Evolutionary conservation across 352 stramenopile species (phyloP).

Genomic region (Thalassiosira delicatula): DNA sequence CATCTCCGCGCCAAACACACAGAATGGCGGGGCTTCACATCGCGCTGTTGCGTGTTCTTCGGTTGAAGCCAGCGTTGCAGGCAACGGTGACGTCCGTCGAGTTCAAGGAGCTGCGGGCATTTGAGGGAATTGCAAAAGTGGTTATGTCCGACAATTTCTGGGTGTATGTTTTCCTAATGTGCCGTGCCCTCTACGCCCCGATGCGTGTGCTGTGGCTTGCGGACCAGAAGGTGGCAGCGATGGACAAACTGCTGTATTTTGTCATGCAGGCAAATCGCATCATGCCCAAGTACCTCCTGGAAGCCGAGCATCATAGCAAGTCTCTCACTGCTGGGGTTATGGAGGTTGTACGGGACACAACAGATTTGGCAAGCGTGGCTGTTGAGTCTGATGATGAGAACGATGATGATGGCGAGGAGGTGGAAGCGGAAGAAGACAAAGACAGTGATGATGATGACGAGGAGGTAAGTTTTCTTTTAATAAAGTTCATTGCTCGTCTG

Average conservation of each 20-base stretch:
- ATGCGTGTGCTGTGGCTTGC: conserved; percentile 12
- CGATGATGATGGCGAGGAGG: neutral
- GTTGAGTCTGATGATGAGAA: neutral
- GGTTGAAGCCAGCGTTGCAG: no score
- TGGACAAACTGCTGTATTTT: no score
- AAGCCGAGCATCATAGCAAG: neutral
- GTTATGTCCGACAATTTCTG: conserved; percentile 24
- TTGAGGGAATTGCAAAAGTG: neutral
- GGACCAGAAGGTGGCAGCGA: no score
- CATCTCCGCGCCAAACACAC: no score
- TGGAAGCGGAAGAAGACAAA: no score
- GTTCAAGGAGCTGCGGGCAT: neutral
- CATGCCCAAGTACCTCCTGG: neutral
- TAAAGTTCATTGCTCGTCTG: no score
- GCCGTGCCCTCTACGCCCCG: conserved; percentile 23
- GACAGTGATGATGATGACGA: conserved; percentile 15
- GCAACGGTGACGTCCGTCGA: no score
- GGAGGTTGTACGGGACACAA: neutral
- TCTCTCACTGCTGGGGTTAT: neutral
- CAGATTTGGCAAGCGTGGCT: neutral
- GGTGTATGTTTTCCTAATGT: conserved; percentile 33
- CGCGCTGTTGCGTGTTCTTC: conserved; percentile 8
- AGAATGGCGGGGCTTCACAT: no score
- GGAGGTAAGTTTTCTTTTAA: no score
- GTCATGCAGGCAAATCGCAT: neutral